Base-by-base conservation (phyloP, 2,329 filamentous ascomycete genomes). In the Colletotrichum spinosum region DNA sequence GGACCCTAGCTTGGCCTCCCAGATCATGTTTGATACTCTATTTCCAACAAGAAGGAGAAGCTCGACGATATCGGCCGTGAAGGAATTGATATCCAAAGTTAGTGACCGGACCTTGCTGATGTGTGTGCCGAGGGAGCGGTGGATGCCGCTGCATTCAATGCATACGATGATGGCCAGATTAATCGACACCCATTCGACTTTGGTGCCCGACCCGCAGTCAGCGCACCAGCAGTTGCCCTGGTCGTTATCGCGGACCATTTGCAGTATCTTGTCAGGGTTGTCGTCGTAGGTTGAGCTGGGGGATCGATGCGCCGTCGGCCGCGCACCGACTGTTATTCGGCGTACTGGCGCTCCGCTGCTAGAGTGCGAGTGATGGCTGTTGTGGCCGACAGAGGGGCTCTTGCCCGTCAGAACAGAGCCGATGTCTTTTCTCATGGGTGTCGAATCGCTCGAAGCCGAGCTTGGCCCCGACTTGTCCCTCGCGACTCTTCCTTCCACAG, bases 111-210 rank as follows among this genome's bases (percentile, higher is more conserved):
- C 89, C 80, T 99, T 99, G 78, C 94, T 97, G 74, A 99, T 97
- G 77, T 99, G 96, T 2, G 96, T 99, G 11, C 96, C 96, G 4
- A 99, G 85, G 1, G 95, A 98, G 46, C 96, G 90, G 78, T 99
- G 96, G 67, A 99, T 97, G 68, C 96, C 96, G 75, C 94, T 97
- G 79, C 96, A 99, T 78, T 99, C 95, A 75, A 97, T 97, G 80
- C 96, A 99, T 17, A 99, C 86, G 58, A 99, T 90, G 65, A 99
- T 97, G 50, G 93, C 96, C 5, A 99, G 85, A 73, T 99, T 99
- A 79, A 99, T 97, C 0, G 96, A 98, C 35, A 98, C 96, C 96
- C 96, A 99, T 78, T 99, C 96, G 25, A 97, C 94, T 80, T 97
- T 98, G 73, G 90, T 88, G 39, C 92, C 91, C 8, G 94, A 97